phyloP scores from a whole-genome alignment of 225 moss, liverwort and hornwort species.

The Antitrichia curtipendula region DNA sequence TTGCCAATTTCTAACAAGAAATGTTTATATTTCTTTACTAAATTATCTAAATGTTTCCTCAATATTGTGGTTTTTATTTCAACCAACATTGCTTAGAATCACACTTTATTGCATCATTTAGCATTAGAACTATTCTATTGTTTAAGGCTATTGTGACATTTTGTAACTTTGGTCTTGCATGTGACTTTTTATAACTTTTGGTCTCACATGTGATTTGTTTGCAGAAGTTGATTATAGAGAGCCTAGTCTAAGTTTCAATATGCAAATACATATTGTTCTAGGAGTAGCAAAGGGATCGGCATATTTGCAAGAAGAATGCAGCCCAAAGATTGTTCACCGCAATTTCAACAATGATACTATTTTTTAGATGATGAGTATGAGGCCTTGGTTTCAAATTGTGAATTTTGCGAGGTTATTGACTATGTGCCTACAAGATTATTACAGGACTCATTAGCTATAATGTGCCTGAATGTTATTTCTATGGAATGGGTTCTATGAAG shows the following conservation, averaged over 20 bases:
- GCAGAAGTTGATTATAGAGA: background rate
- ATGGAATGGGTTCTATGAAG: fast-evolving
- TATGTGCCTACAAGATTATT: fast-evolving
- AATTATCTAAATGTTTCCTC: background rate
- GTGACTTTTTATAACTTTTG: background rate
- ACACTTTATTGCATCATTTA: background rate
- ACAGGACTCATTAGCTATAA: too few species aligned
- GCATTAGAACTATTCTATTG: background rate
- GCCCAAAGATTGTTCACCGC: background rate
- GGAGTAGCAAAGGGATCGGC: background rate
- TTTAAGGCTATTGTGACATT: background rate
- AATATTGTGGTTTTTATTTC: background rate
- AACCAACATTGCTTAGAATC: background rate
- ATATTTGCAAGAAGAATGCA: background rate
- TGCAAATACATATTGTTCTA: background rate
- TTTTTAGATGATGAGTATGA: background rate
- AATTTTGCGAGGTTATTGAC: background rate
- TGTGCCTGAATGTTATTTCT: background rate
- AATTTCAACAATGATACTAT: fast-evolving
- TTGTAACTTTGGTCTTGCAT: background rate
- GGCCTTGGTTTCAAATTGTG: background rate
- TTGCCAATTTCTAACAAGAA: background rate
- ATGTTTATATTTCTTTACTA: background rate
- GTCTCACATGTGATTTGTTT: background rate
- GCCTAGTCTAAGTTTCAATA: background rate